These are phyloP conservation scores for Condylostoma magnum DNA, from an alignment of 169 alveolate species.

Conservation along the genomic window DNA sequence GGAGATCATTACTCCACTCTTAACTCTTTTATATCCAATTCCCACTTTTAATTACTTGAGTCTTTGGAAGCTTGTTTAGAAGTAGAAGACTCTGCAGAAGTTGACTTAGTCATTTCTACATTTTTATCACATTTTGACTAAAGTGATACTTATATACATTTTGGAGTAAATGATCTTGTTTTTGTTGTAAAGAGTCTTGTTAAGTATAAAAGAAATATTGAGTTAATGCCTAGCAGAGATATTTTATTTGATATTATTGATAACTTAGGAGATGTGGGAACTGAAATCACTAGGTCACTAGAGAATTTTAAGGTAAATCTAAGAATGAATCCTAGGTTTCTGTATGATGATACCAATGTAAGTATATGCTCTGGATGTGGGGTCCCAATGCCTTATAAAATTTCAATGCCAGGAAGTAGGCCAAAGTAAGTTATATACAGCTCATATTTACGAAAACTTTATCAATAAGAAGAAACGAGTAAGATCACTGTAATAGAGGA, in stretches of 20 bases:
- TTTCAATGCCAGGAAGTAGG: no score
- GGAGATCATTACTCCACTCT: conserved; percentile 9
- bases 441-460: not conserved
- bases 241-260: not conserved
- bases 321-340: not conserved
- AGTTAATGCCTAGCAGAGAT: conserved; percentile 8
- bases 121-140: not conserved
- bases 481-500: not conserved
- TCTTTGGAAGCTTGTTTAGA: conserved; percentile 17
- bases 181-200: not conserved
- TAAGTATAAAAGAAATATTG: not conserved
- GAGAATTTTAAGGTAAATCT: conserved; percentile 17
- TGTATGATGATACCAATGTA: not conserved
- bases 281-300: not conserved
- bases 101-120: conserved; percentile 8
- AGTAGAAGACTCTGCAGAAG: conserved; percentile 22
- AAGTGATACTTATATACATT: not conserved
- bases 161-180: conserved; percentile 15
- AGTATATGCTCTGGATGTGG: conserved; percentile 8
- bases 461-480: not conserved
- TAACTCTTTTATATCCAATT: not conserved
- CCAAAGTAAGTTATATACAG: not conserved
- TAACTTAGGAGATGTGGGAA: not conserved
- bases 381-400: not conserved
- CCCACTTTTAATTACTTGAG: not conserved